Base-by-base conservation (phyloP, 257 asterid species). In the Coffea canephora region DNA sequence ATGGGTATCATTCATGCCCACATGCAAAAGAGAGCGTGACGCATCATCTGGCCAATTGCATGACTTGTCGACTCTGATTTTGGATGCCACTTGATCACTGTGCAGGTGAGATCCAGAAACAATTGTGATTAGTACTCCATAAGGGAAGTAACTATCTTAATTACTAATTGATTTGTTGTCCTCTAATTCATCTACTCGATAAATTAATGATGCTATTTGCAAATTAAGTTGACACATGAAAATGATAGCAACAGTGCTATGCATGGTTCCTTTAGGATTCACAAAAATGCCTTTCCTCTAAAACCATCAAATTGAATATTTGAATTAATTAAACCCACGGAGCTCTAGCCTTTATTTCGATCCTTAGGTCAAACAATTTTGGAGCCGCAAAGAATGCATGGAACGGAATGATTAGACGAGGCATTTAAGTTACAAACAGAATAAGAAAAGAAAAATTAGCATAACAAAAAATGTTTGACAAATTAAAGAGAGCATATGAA, bases 11-110 rank as follows among this genome's bases (percentile, higher is more conserved):
- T 48, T 49, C 78, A 46, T 41, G 65, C 64, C 43, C 78, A 50
- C 78, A 62, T 76, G 80, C 80, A 45, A 64, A 27, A 67, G 62
- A 49, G 69, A 45, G 45, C 64, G 45, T 73, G 46, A 49, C 59
- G 1, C 61, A 23, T 12, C 36, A 43, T 71, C 39, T 10, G 10
- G 25, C 45, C 43, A 41, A 39, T 49, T 4, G 52, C 23, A 57
- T 36, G 46, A n/a, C 45, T 64, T 45, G 73, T 76, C 79, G 34
- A 8, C 81, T 65, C 43, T 69, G 54, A 36, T 78, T 6, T 52
- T 78, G 75, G 69, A 69, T 41, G 55, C 80, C 66, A 46, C 69
- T 78, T 43, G 25, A 18, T 52, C 7, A 65, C 25, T 13, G 1
- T 52, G 23, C 46, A 69, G 67, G 46, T 43, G 27, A 23, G 54